These are phyloP conservation scores for Mortierella claussenii DNA, from an alignment of 192 early-diverging fungal genomes.

Conservation along the genomic window DNA sequence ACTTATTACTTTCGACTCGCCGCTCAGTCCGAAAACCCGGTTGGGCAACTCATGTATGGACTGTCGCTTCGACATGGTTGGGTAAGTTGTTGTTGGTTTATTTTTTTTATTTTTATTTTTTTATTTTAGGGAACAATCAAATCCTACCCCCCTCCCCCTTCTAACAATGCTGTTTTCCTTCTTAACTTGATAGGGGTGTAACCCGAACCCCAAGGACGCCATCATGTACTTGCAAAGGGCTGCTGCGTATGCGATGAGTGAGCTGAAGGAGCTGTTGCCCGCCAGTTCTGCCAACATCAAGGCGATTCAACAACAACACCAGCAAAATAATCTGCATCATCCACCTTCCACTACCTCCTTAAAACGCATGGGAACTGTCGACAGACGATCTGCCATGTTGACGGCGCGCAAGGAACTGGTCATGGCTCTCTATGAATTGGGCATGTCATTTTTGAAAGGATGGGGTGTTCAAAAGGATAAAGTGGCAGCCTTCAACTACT, in stretches of 20 bases:
- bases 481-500: conserved; percentile 78
- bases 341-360: conserved; percentile 2
- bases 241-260: conserved; percentile 75
- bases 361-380: conserved; percentile 27
- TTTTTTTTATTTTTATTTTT: conserved; percentile 9
- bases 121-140: not conserved
- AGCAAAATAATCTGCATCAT: conserved; percentile 8
- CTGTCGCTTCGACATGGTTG: conserved; percentile 84
- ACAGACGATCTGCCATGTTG: conserved; percentile 23
- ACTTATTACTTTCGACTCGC: conserved; percentile 78
- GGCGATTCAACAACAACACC: conserved; percentile 15
- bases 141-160: not conserved
- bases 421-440: conserved; percentile 86
- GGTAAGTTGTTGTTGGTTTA: conserved; percentile 52
- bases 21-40: conserved; percentile 70
- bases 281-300: conserved; percentile 23
- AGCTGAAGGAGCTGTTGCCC: conserved; percentile 58
- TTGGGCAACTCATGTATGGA: conserved; percentile 84
- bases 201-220: conserved; percentile 71
- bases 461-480: conserved; percentile 85
- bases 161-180: not conserved
- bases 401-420: conserved; percentile 72
- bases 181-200: conserved; percentile 60
- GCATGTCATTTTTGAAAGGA: conserved; percentile 82
- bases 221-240: conserved; percentile 80